A percentile compares a stretch with the other conserved stretches of the same genome.
Evolutionary conservation across 208 protist species (phyloP).

Genomic region (Acanthamoeba royreba): DNA sequence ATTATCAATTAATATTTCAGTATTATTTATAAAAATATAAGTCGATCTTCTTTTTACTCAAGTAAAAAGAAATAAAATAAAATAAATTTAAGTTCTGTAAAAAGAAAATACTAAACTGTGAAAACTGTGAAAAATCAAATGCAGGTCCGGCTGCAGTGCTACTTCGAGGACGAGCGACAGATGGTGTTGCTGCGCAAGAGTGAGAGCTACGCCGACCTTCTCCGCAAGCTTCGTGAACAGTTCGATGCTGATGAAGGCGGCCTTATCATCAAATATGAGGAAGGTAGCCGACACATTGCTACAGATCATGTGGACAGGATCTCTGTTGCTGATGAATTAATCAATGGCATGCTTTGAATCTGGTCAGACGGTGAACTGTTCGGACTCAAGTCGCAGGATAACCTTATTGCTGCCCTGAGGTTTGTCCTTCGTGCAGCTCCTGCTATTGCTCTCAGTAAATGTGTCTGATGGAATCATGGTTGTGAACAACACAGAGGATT

Average conservation of each 20-base stretch:
- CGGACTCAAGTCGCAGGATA: neutral
- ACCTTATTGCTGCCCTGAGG: neutral
- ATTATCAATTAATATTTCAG: too few relatives aligned
- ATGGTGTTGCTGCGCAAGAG: neutral
- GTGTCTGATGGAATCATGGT: neutral
- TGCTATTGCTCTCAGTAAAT: neutral
- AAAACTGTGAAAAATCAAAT: neutral
- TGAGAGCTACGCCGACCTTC: neutral
- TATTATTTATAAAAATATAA: too few relatives aligned
- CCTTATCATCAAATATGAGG: neutral
- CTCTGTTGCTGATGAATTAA: too few relatives aligned
- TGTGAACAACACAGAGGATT: neutral
- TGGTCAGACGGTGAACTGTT: neutral
- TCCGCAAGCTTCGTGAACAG: neutral
- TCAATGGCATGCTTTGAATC: too few relatives aligned
- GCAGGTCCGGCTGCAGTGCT: neutral
- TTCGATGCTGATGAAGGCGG: neutral
- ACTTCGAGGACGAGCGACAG: neutral
- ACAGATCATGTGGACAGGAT: too few relatives aligned
- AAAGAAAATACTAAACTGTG: neutral
- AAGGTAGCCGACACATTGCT: neutral
- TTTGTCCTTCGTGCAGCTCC: neutral
- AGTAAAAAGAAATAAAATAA: neutral
- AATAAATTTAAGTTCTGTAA: neutral
- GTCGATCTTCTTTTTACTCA: too few relatives aligned